A percentile compares a stretch with the other conserved stretches of the same genome.
Conservation (phyloP, 495 filamentous ascomycete genomes). For the Aspergillus kassunensis region DNA sequence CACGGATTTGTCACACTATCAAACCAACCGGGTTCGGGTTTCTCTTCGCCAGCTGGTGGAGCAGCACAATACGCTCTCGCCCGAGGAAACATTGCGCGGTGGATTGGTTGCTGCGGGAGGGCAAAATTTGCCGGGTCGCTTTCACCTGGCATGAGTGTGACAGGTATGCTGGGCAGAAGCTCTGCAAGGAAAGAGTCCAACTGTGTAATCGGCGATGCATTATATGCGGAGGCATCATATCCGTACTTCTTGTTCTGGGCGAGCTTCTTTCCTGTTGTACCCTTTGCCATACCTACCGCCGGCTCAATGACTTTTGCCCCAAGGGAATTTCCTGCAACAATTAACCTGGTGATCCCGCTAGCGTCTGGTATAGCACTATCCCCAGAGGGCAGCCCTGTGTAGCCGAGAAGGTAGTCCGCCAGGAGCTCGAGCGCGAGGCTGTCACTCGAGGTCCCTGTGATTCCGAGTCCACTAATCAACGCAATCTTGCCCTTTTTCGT, state of each 20-base stretch:
- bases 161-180: slow-evolving; percentile 74
- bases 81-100: slow-evolving; percentile 75
- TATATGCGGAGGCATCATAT: slow-evolving; percentile 85
- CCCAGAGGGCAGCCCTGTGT: slow-evolving; percentile 47
- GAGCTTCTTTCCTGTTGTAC: slow-evolving; percentile 41
- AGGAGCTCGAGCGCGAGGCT: slow-evolving; percentile 71
- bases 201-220: slow-evolving; percentile 73
- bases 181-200: slow-evolving; percentile 79
- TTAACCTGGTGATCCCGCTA: slow-evolving; percentile 71
- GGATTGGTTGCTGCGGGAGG: slow-evolving; percentile 78
- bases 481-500: slow-evolving; percentile 65
- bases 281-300: slow-evolving; percentile 25
- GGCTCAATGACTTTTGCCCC: slow-evolving; percentile 46
- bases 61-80: slow-evolving; percentile 60
- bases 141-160: slow-evolving; percentile 74
- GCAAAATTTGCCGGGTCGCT: slow-evolving; percentile 76
- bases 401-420: slow-evolving; percentile 83
- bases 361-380: slow-evolving; percentile 43
- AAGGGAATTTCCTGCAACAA: slow-evolving; percentile 91
- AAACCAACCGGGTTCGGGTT: slow-evolving; percentile 66
- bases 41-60: slow-evolving; percentile 41
- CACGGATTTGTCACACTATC: slow-evolving; percentile 91
- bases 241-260: slow-evolving; percentile 75
- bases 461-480: slow-evolving; percentile 81
- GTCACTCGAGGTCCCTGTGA: slow-evolving; percentile 71